These are phyloP conservation scores for Aquilaria yunnanensis DNA, from an alignment of 345 rosid genomes.

Conservation along the genomic window DNA sequence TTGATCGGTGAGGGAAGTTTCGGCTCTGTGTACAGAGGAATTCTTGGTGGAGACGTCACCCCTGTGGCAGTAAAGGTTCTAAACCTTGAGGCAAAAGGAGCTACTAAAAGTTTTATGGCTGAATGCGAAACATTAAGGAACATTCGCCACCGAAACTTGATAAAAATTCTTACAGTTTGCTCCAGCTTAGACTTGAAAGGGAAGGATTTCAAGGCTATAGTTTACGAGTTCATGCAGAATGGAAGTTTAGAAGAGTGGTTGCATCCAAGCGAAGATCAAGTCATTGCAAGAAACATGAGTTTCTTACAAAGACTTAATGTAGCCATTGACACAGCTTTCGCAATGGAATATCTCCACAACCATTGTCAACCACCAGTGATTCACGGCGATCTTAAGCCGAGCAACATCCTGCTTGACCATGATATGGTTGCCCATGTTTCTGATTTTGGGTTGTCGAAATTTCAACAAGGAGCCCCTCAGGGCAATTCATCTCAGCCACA, in stretches of 20 bases:
- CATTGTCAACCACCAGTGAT: conserved; percentile 1
- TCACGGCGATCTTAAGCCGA: conserved; percentile 11
- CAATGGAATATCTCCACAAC: conserved; percentile 7
- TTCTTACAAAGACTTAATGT: conserved; percentile 4
- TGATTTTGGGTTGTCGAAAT: conserved; percentile 7
- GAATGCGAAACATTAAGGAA: conserved; percentile 3
- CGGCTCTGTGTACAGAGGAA: conserved; percentile 24
- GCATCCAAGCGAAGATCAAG: background rate
- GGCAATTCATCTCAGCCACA: background rate
- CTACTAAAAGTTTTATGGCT: conserved; percentile 10
- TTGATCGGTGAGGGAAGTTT: conserved; percentile 24
- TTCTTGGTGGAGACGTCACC: background rate
- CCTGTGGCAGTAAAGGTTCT: conserved; percentile 12
- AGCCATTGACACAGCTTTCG: conserved; percentile 4
- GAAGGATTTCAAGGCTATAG: conserved; percentile 7
- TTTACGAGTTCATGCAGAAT: conserved; percentile 5
- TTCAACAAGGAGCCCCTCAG: background rate
- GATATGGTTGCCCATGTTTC: conserved; percentile 2
- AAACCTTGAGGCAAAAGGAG: conserved; percentile 6
- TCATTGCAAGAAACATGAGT: background rate
- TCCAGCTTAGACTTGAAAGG: conserved; percentile 8
- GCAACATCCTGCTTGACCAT: conserved; percentile 1
- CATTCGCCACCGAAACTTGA: conserved; percentile 9
- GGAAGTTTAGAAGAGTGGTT: conserved; percentile 9
- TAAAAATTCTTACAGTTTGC: background rate